Percentiles rank a stretch among this genome's conserved stretches.
Conservation (phyloP, 495 filamentous ascomycete species). For the Aspergillus diversus region DNA sequence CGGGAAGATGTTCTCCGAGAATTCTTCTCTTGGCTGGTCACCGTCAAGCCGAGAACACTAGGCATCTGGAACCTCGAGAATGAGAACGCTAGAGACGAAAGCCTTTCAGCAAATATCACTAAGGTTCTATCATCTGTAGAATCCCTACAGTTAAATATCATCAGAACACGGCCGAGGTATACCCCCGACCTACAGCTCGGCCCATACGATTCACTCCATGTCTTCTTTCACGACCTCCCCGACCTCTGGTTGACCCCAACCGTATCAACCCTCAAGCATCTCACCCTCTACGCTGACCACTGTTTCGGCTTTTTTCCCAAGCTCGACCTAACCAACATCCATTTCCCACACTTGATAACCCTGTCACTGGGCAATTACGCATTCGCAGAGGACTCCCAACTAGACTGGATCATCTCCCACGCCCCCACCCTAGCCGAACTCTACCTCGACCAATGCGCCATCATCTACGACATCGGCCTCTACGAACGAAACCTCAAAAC, state of each 20-base stretch:
- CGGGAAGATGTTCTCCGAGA: neutral
- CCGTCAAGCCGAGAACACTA: neutral
- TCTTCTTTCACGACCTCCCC: conserved; percentile 14
- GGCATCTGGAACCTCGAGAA: neutral
- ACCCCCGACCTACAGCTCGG: too few species aligned
- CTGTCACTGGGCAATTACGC: conserved; percentile 13
- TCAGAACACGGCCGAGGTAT: neutral
- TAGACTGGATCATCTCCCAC: conserved; percentile 23
- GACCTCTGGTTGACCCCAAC: conserved; percentile 12
- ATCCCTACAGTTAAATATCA: neutral
- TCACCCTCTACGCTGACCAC: conserved; percentile 11
- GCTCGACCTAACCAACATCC: conserved; percentile 8
- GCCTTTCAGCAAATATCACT: neutral
- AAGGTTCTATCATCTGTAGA: neutral
- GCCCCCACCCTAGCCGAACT: conserved; percentile 21
- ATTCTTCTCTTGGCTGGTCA: neutral
- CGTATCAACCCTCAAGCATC: conserved; percentile 7
- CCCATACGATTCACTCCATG: conserved; percentile 1
- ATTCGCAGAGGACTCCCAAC: conserved; percentile 10
- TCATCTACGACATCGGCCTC: conserved; percentile 19
- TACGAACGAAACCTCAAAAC: neutral
- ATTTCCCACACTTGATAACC: conserved; percentile 14
- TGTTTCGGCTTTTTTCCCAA: conserved; percentile 18
- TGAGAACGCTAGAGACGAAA: neutral
- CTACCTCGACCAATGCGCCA: conserved; percentile 25